Base-by-base conservation (phyloP, 495 filamentous ascomycete genomes). In the Talaromyces adpressus region DNA sequence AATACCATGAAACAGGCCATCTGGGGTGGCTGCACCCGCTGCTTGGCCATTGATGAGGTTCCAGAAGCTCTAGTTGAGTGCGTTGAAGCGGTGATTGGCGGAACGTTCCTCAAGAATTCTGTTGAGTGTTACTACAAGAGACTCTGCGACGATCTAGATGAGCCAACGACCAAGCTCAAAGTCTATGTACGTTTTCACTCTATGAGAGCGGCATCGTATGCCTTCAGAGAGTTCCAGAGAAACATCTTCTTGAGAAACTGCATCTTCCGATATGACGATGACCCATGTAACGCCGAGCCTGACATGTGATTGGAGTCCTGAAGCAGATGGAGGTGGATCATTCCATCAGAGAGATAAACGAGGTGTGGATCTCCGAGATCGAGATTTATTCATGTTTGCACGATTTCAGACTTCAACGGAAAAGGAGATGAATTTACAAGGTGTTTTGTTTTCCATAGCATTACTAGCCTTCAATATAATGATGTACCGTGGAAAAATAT, bases 131-230 rank as follows among this genome's bases (percentile, higher is more conserved):
- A 58, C 30, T 63, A 63, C 47, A 27, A 16, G 12, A 20, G 61
- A 0, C 64, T 67, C 23, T 25, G 75, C n/a, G 74, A 74, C 45
- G 59, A 59, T 23, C 57, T 72, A 27, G 59, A 68, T 2, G 69
- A 72, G n/a, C 66, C 64, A 3, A 59, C 25, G 1, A 18, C 7
- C 9, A 47, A 34, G 18, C 64, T 66, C 0, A 64, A 67, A 51
- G 49, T 69, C 30, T 64, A 27, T 25, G 18, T 76, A 36, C 71
- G 68, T 1, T 75, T 76, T 59, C 61, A 70, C 49, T 76, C 72
- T 4, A 71, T 78, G 57, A 71, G 69, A 45, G 63, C 59, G 29
- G 72, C 73, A 2, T 47, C 63, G 0, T 39, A 18, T 30, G 73
- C 68, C 18, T 68, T 62, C 30, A 41, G 62, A 3, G 29, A 29